phyloP scores from a whole-genome alignment of 768 basidiomycete genomes.

The Tulasnella sp. region DNA sequence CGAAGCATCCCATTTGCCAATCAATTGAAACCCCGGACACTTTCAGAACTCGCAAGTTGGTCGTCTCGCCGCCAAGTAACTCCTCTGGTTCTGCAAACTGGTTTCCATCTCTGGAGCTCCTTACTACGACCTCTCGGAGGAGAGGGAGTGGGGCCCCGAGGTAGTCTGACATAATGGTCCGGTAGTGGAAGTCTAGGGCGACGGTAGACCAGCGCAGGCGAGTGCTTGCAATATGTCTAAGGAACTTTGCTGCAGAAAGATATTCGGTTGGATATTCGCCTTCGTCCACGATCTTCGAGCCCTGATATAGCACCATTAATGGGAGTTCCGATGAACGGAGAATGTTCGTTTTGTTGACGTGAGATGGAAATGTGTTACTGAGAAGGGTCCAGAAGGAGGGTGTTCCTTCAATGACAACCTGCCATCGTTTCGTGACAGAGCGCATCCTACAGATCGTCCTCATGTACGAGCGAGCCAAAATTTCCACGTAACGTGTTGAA shows the following conservation, averaged over 20 bases:
- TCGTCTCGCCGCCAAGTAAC: neutral
- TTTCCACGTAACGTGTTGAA: neutral
- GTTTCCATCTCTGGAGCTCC: neutral
- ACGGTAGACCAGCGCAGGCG: neutral
- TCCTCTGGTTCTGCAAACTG: neutral
- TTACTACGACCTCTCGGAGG: neutral
- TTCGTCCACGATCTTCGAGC: no score
- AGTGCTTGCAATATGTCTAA: neutral
- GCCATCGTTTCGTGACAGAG: neutral
- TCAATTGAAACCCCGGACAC: neutral
- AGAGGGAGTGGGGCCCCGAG: neutral
- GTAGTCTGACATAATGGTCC: neutral
- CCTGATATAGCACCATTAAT: neutral
- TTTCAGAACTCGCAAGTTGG: neutral
- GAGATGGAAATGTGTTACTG: neutral
- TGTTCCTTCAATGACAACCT: neutral
- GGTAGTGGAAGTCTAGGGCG: neutral
- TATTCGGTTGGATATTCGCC: no score
- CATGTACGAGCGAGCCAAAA: neutral
- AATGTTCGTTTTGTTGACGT: neutral
- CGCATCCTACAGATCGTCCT: neutral
- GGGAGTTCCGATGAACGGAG: neutral
- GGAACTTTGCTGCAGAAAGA: neutral
- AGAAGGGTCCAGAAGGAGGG: neutral
- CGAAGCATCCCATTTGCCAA: neutral